phyloP scores from a whole-genome alignment of 2,329 filamentous ascomycete species.

The Aspergillus tamarii region DNA sequence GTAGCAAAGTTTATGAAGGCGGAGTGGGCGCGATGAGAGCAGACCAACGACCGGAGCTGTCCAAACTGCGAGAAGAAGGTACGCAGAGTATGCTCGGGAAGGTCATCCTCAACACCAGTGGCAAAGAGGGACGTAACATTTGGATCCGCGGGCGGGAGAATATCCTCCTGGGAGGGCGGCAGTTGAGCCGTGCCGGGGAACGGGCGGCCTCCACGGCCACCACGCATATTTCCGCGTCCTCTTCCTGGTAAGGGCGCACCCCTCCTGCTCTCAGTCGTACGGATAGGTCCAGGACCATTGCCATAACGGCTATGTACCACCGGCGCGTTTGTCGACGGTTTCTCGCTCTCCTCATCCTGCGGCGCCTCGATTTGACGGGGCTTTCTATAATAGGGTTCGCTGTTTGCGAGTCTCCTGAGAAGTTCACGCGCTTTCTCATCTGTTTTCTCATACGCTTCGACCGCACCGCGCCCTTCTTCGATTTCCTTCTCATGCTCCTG shows the following conservation, averaged over 20 bases:
- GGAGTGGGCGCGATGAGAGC: conserved; percentile 95
- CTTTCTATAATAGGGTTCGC: conserved; percentile 93
- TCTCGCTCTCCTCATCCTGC: conserved; percentile 44
- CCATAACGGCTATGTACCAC: conserved; percentile 44
- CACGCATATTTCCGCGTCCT: conserved; percentile 52
- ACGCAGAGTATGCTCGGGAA: conserved; percentile 88
- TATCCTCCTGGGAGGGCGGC: conserved; percentile 82
- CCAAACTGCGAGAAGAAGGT: conserved; percentile 89
- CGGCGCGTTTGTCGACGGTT: conserved; percentile 46
- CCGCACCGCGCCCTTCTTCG: conserved; percentile 81
- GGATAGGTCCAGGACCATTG: conserved; percentile 66
- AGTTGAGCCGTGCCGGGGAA: conserved; percentile 74
- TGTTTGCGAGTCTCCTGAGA: conserved; percentile 79
- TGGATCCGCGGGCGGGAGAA: conserved; percentile 77
- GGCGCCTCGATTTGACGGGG: conserved; percentile 71
- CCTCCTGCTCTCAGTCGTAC: conserved; percentile 65
- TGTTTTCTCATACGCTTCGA: conserved; percentile 93
- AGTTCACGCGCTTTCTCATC: conserved; percentile 95
- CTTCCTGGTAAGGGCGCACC: conserved; percentile 43
- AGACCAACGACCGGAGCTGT: conserved; percentile 88
- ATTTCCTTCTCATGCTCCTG: conserved; percentile 96
- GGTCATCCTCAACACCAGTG: conserved; percentile 92
- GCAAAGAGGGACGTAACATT: conserved; percentile 93
- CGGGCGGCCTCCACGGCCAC: conserved; percentile 55
- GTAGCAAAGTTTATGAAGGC: conserved; percentile 95